Evolutionary conservation across 2,329 filamentous ascomycete species (phyloP).

Genomic region (Pseudogymnoascus destructans): DNA sequence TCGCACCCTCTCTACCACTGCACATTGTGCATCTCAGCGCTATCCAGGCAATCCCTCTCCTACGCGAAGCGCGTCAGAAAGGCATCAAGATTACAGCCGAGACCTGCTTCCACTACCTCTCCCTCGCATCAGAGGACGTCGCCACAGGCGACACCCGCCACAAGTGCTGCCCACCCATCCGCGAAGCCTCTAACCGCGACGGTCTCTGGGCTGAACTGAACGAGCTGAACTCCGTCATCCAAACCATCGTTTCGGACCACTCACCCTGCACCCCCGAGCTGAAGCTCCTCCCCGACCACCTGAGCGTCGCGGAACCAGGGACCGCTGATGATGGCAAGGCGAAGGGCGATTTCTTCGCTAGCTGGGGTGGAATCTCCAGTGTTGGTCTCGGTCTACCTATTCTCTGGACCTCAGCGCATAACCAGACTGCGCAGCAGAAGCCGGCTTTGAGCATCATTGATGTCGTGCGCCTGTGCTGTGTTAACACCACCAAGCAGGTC

Average conservation of each 20-base stretch:
- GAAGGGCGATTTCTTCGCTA: conserved; percentile 79
- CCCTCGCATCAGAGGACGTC: conserved; percentile 53
- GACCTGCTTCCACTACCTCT: conserved; percentile 64
- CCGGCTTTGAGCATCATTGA: conserved; percentile 47
- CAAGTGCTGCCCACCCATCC: conserved; percentile 64
- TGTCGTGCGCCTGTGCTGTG: conserved; percentile 72
- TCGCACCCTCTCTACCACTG: conserved; percentile 69
- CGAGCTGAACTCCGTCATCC: conserved; percentile 62
- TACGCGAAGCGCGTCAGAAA: conserved; percentile 45
- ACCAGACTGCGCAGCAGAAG: conserved; percentile 15
- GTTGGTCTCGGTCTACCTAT: conserved; percentile 89
- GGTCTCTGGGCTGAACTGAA: conserved; percentile 69
- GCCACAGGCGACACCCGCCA: conserved; percentile 56
- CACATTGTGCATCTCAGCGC: conserved; percentile 73
- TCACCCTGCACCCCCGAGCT: conserved; percentile 91
- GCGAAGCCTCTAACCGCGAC: conserved; percentile 46
- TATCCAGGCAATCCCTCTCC: conserved; percentile 52
- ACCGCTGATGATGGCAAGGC: conserved; percentile 29
- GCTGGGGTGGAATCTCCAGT: conserved; percentile 92
- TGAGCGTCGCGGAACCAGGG: conserved; percentile 22
- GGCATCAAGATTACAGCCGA: conserved; percentile 63
- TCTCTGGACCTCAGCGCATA: conserved; percentile 45
- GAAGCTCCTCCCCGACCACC: conserved; percentile 64
- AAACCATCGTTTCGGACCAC: conserved; percentile 88
- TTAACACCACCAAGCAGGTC: conserved; percentile 78